Percentiles rank a stretch among this genome's conserved stretches.
phyloP scores from a whole-genome alignment of 768 basidiomycete species.

The Tricholoma matsutake region DNA sequence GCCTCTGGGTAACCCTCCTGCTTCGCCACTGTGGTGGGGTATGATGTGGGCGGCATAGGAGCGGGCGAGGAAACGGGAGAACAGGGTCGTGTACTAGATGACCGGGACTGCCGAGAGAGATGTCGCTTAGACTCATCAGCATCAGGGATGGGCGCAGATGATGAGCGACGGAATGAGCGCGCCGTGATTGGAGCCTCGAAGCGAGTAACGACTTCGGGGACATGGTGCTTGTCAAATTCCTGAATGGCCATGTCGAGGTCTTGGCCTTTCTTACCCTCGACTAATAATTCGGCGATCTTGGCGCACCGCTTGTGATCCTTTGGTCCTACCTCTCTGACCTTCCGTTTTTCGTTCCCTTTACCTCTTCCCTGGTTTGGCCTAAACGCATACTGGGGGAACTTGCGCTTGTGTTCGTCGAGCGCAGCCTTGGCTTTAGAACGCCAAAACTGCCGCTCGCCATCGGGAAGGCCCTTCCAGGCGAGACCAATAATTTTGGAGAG shows the following conservation, averaged over 20 bases:
- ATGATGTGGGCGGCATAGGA: slow-evolving; percentile 12
- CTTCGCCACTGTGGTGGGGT: slow-evolving; percentile 15
- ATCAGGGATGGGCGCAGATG: slow-evolving; percentile 53
- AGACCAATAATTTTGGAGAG: slow-evolving; percentile 83
- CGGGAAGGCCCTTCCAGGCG: slow-evolving; percentile 76
- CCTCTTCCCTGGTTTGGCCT: slow-evolving; percentile 53
- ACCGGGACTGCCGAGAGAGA: slow-evolving; percentile 23
- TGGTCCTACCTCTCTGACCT: slow-evolving; percentile 58
- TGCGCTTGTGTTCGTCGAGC: slow-evolving; percentile 69
- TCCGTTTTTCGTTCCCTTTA: slow-evolving; percentile 47
- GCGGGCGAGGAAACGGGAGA: slow-evolving; percentile 18
- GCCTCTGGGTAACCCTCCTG: slow-evolving; percentile 25
- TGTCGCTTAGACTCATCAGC: slow-evolving; percentile 28
- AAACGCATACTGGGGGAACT: slow-evolving; percentile 76
- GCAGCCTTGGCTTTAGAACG: slow-evolving; percentile 71
- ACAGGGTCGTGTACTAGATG: slow-evolving; percentile 38
- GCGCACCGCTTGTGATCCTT: slow-evolving; percentile 63
- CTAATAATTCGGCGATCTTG: slow-evolving; percentile 66
- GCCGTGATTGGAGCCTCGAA: slow-evolving; percentile 75
- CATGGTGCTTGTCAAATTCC: slow-evolving; percentile 51
- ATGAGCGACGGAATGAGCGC: slow-evolving; percentile 65
- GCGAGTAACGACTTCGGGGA: slow-evolving; percentile 62
- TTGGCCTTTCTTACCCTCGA: slow-evolving; percentile 50
- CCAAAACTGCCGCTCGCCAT: slow-evolving; percentile 77
- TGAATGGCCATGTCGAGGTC: slow-evolving; percentile 53